Evolutionary conservation across 2,329 filamentous ascomycete species (phyloP), one percentile per base, ranked within the genome.

Genomic region (Albophoma yamanashiensis): DNA sequence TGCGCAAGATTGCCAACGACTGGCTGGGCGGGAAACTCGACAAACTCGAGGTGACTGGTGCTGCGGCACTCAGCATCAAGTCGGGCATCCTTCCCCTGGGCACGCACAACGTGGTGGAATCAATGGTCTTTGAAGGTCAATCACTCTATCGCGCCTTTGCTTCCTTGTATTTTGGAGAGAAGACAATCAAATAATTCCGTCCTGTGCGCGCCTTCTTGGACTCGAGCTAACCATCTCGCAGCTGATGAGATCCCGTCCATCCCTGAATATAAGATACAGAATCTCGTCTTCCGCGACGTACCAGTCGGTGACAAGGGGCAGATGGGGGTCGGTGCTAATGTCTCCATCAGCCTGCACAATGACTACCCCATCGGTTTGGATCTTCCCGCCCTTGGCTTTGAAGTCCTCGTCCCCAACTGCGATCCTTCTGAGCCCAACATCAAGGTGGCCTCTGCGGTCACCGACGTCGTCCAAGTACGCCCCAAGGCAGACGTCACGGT

Each of bases 401-500:
- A 92, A 63, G 85, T 97, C 38, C 78, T 96, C 55, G 87, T 97
- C 7, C 87, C 91, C 52, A 91, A 91, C 63, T 99, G 94, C 74
- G 79, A 82, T 34, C 78, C 82, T 4, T 77, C 83, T 27, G 86
- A 94, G 60, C 82, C 87, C 4, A 85, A 87, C 63, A 94, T 99
- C 67, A 79, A 85, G 64, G 82, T 97, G 59, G 92, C 91, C 3
- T 85, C 89, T 67, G 91, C 90, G 9, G 79, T 80, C 22, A 95
- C 91, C 0, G 80, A 82, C 22, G 75, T 79, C 45, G 76, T 96
- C 40, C 74, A 85, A 42, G 80, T 97, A 15, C 76, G 83, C 58
- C 89, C 93, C 31, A 82, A 84, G 42, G 76, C 84, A 4, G 81
- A 89, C 55, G 82, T 96, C 22, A 77, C 80, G 45, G 82, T 91